phyloP scores from a whole-genome alignment of 108 stramenopile genomes.

The Discostella stelligeroides region DNA sequence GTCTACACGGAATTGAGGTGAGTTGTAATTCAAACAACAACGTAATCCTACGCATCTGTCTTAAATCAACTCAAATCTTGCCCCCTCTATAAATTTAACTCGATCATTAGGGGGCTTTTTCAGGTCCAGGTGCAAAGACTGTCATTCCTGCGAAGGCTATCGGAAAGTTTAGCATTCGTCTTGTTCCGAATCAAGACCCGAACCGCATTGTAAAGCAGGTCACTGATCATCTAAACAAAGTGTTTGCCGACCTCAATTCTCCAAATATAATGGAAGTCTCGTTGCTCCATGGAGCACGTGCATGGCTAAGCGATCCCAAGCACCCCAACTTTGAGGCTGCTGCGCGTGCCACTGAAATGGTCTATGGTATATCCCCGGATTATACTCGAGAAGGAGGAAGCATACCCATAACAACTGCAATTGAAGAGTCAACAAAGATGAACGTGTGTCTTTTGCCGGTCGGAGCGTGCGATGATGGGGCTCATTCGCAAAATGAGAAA shows the following conservation, averaged over 20 bases:
- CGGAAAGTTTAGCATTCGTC: conserved; percentile 85
- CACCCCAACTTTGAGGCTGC: conserved; percentile 88
- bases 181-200: conserved; percentile 83
- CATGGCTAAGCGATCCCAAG: conserved; percentile 80
- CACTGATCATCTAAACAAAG: conserved; percentile 55
- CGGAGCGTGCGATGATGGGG: conserved; percentile 87
- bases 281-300: conserved; percentile 68
- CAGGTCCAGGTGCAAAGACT: conserved; percentile 81
- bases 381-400: conserved; percentile 84
- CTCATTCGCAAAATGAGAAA: conserved; percentile 89
- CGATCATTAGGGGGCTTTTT: conserved; percentile 78
- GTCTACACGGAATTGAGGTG: conserved; percentile 74
- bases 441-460: conserved; percentile 85
- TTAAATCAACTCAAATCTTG: too few species aligned
- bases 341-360: conserved; percentile 65
- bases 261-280: conserved; percentile 67
- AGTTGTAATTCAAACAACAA: too few species aligned
- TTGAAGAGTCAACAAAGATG: conserved; percentile 84
- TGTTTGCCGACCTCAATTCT: conserved; percentile 61
- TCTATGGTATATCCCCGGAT: conserved; percentile 69
- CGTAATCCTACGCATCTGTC: too few species aligned
- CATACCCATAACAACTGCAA: conserved; percentile 79
- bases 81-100: too few species aligned
- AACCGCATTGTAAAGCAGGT: conserved; percentile 62
- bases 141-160: conserved; percentile 78